phyloP scores from a whole-genome alignment of 2,329 filamentous ascomycete genomes.

The Monosporascus ibericus region DNA sequence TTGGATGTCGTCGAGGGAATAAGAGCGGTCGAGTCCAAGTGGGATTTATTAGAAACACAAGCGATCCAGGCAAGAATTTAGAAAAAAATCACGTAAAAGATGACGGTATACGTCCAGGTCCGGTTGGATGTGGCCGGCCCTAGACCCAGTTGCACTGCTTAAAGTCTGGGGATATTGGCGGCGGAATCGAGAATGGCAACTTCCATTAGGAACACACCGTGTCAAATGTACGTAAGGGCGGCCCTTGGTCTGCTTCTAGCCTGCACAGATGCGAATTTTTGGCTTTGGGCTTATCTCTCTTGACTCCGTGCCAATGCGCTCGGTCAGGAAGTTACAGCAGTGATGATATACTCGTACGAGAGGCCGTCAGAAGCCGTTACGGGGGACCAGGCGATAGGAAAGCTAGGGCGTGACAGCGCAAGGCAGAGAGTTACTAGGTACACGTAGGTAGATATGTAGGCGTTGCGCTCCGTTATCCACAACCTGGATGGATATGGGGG shows the following conservation, averaged over 20 bases:
- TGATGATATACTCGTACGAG: neutral
- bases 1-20: neutral
- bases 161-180: neutral
- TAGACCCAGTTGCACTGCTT: neutral
- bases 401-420: neutral
- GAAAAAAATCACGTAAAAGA: neutral
- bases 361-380: neutral
- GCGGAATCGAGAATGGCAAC: neutral
- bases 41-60: neutral
- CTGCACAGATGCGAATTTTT: neutral
- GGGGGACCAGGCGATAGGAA: neutral
- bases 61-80: neutral
- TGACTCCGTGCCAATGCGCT: neutral
- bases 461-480: neutral
- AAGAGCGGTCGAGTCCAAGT: neutral
- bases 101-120: neutral
- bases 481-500: neutral
- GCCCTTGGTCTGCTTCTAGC: neutral
- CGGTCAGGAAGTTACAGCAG: neutral
- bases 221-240: neutral
- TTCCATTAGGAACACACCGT: neutral
- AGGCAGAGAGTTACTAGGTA: neutral
- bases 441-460: no score
- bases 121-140: neutral
- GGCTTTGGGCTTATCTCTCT: neutral